Conservation (phyloP, 441 rosid genomes). For the Eruca vesicaria region DNA sequence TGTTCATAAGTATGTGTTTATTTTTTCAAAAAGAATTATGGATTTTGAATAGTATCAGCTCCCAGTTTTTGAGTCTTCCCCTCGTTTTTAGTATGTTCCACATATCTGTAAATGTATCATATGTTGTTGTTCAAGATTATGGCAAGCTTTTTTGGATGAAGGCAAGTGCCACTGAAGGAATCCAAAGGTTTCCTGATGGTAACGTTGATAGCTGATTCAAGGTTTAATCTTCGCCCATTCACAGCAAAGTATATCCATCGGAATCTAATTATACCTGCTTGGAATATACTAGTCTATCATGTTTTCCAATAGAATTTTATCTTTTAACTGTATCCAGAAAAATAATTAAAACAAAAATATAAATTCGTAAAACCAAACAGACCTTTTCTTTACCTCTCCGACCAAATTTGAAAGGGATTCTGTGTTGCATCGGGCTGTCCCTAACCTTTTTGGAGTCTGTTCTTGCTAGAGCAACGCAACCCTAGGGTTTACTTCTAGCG, state of each 20-base stretch:
- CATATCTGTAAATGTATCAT: not conserved
- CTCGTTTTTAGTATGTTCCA: not conserved
- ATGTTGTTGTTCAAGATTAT: too few relatives aligned
- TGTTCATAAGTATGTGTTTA: too few relatives aligned
- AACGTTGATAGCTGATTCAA: not conserved
- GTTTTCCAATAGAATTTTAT: too few relatives aligned
- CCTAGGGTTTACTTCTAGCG: conserved; percentile 26
- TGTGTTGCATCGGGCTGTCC: conserved; percentile 13
- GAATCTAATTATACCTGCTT: not conserved
- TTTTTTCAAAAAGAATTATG: not conserved
- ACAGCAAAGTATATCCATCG: not conserved
- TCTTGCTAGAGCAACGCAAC: conserved; percentile 22
- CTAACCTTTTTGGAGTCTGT: not conserved
- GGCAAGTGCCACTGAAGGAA: not conserved
- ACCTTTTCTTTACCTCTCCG: not conserved
- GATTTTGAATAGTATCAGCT: not conserved
- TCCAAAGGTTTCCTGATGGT: not conserved
- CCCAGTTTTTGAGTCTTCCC: not conserved
- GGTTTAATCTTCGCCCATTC: not conserved
- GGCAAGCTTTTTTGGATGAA: not conserved
- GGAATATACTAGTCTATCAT: too few relatives aligned
- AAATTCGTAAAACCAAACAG: not conserved
- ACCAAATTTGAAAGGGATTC: not conserved
- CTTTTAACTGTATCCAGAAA: too few relatives aligned
- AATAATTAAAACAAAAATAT: not conserved